Evolutionary conservation across 768 basidiomycete species (phyloP).

Genomic region (Boletus rufocinnamomeus): DNA sequence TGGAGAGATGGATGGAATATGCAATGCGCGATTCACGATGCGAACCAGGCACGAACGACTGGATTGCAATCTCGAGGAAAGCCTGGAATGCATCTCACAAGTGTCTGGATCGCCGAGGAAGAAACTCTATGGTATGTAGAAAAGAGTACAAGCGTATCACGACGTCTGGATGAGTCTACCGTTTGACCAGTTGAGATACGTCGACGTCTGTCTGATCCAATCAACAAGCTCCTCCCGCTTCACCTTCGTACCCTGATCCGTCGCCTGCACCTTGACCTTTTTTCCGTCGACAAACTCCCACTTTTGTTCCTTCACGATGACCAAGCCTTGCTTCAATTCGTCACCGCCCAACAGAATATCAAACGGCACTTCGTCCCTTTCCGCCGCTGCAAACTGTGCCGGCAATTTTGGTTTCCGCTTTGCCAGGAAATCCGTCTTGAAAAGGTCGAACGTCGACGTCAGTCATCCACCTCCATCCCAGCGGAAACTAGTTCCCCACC

Average conservation of each 20-base stretch:
- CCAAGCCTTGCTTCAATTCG: slow-evolving; percentile 81
- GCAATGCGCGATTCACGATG: no score
- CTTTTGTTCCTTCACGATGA: slow-evolving; percentile 89
- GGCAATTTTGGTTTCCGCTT: slow-evolving; percentile 90
- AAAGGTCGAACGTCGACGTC: background rate
- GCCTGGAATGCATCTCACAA: background rate
- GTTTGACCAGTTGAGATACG: slow-evolving; percentile 35
- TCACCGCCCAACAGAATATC: slow-evolving; percentile 88
- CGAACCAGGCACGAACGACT: no score
- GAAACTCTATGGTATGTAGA: slow-evolving; percentile 8
- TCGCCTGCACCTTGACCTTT: slow-evolving; percentile 61
- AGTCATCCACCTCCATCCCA: background rate
- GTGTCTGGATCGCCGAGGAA: background rate
- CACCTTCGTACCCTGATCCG: slow-evolving; percentile 67
- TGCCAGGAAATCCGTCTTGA: slow-evolving; percentile 86
- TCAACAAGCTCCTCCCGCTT: slow-evolving; percentile 58
- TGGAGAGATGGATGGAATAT: no score
- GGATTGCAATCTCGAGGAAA: no score
- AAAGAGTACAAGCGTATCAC: background rate
- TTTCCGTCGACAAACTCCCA: slow-evolving; percentile 76
- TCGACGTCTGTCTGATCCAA: slow-evolving; percentile 55
- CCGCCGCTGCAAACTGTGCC: slow-evolving; percentile 86
- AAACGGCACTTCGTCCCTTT: slow-evolving; percentile 91
- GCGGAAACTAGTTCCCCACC: slow-evolving; percentile 41
- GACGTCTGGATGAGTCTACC: slow-evolving; percentile 29